Percentiles rank a stretch among this genome's conserved stretches.
Evolutionary conservation across 768 basidiomycete genomes (phyloP).

Genomic region (Clavulina sp.): DNA sequence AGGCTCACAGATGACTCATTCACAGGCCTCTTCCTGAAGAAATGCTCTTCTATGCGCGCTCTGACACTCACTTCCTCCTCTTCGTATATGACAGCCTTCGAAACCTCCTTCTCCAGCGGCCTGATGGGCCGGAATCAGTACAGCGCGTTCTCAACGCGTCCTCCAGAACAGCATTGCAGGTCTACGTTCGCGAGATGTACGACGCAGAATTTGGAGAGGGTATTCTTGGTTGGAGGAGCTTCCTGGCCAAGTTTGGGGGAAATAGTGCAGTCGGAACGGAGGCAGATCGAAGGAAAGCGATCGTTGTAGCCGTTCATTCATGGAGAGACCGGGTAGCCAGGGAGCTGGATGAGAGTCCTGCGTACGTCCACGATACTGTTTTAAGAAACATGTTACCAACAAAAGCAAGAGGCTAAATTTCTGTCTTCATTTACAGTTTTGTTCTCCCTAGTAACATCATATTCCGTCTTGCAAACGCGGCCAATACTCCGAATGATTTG

Average conservation of each 20-base stretch:
- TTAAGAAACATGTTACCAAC: background rate
- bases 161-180: slow-evolving; percentile 53
- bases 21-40: slow-evolving; percentile 60
- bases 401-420: slow-evolving; percentile 1
- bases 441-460: slow-evolving; percentile 59
- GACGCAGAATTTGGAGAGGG: slow-evolving; percentile 49
- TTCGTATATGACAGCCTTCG: slow-evolving; percentile 85
- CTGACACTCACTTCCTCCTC: slow-evolving; percentile 90
- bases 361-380: slow-evolving; percentile 28
- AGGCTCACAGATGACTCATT: too few relatives aligned
- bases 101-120: slow-evolving; percentile 49
- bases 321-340: slow-evolving; percentile 73
- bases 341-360: slow-evolving; percentile 71
- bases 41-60: slow-evolving; percentile 85
- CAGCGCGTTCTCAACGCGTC: slow-evolving; percentile 52
- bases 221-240: slow-evolving; percentile 54
- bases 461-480: slow-evolving; percentile 50
- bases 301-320: slow-evolving; percentile 54
- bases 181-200: slow-evolving; percentile 53
- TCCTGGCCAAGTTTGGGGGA: slow-evolving; percentile 71
- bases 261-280: too few relatives aligned
- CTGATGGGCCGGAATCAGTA: slow-evolving; percentile 22
- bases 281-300: slow-evolving; percentile 31
- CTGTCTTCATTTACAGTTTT: slow-evolving; percentile 28
- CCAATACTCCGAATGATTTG: slow-evolving; percentile 43